These are phyloP conservation scores for Leishmania major DNA, from an alignment of 208 protist genomes.

Conservation along the genomic window DNA sequence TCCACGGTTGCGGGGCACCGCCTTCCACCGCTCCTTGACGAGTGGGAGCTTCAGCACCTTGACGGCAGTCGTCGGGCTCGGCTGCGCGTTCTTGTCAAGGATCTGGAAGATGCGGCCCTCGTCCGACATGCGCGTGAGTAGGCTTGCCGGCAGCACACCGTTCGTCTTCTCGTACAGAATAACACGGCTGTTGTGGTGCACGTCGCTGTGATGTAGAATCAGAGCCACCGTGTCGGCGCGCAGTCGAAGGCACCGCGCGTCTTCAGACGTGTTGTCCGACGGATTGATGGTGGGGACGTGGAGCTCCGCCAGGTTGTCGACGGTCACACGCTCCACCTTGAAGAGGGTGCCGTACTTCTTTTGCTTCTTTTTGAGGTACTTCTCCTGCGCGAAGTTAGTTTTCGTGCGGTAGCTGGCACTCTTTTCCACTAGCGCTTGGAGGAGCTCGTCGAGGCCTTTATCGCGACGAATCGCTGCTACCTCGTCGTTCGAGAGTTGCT, in stretches of 20 bases:
- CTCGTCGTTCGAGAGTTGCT: conserved; percentile 80
- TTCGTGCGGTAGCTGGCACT: conserved; percentile 88
- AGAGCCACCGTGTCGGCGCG: conserved; percentile 88
- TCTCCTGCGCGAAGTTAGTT: conserved; percentile 91
- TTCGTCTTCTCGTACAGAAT: conserved; percentile 84
- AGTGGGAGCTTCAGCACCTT: conserved; percentile 57
- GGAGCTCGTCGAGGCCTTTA: conserved; percentile 74
- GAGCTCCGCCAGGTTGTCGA: conserved; percentile 78
- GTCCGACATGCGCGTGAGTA: conserved; percentile 75
- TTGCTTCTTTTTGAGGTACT: conserved; percentile 93
- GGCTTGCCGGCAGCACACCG: conserved; percentile 69
- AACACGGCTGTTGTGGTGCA: conserved; percentile 76
- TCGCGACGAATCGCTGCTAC: conserved; percentile 74
- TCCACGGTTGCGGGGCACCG: conserved; percentile 71
- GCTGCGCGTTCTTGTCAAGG: conserved; percentile 79
- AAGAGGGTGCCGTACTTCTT: conserved; percentile 89
- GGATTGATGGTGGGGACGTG: conserved; percentile 85
- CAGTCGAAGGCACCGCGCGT: conserved; percentile 62
- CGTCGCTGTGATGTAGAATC: conserved; percentile 85
- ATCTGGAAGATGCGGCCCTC: conserved; percentile 80
- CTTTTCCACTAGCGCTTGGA: conserved; percentile 80
- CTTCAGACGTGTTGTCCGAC: conserved; percentile 64
- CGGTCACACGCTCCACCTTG: conserved; percentile 77
- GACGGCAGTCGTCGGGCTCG: conserved; percentile 61
- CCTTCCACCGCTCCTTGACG: conserved; percentile 85